phyloP scores from a whole-genome alignment of 2,329 filamentous ascomycete genomes.

The Fusarium sp. region DNA sequence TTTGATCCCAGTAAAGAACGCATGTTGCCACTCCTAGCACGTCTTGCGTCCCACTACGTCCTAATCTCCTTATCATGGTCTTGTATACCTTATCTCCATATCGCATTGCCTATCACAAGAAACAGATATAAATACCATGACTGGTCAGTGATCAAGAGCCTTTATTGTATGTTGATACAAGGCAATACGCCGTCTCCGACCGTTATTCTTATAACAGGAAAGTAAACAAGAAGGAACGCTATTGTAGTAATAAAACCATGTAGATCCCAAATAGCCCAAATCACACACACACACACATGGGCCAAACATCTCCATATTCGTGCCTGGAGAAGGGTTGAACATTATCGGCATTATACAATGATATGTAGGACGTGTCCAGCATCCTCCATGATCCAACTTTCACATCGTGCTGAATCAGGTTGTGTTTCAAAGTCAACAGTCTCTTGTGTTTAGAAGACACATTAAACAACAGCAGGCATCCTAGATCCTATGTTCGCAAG shows the following conservation, averaged over 20 bases:
- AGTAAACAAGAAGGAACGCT: background rate
- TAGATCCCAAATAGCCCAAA: background rate
- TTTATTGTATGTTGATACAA: conserved; percentile 9
- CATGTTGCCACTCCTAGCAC: conserved; percentile 2
- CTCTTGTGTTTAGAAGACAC: background rate
- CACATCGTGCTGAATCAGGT: background rate
- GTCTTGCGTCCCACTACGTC: background rate
- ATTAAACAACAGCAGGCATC: conserved; percentile 40
- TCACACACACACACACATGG: background rate
- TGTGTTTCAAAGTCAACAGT: background rate
- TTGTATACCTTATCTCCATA: conserved; percentile 1
- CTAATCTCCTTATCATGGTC: background rate
- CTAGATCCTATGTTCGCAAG: conserved; percentile 72
- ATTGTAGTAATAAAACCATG: conserved; percentile 8
- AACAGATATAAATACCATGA: background rate
- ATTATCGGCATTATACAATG: conserved; percentile 1
- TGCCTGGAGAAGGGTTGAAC: background rate
- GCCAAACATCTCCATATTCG: background rate
- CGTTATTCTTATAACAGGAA: conserved; percentile 23
- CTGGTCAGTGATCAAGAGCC: background rate
- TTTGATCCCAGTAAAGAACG: background rate
- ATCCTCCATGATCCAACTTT: background rate
- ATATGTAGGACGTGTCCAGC: background rate
- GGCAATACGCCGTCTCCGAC: conserved; percentile 6
- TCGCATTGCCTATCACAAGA: background rate